Evolutionary conservation across 805 yeast genomes (phyloP).

Genomic region (Sugiyamaella floridensis): DNA sequence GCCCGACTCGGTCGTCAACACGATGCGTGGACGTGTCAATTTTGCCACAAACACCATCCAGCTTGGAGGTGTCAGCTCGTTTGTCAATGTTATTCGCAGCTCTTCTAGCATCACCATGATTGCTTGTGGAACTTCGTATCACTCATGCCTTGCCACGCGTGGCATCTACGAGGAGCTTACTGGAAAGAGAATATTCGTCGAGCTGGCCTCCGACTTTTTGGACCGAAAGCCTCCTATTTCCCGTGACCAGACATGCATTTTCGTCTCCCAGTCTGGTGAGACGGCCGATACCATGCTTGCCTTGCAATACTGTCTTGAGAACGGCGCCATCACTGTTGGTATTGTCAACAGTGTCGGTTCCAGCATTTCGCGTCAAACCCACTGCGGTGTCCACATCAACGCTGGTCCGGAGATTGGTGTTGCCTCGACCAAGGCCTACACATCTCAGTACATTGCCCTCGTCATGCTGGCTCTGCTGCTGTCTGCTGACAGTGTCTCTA

Average conservation of each 20-base stretch:
- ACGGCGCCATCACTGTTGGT: constrained; percentile 97
- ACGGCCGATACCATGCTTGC: constrained; percentile 97
- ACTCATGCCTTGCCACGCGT: constrained; percentile 95
- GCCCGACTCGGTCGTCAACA: constrained; percentile 95
- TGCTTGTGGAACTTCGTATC: constrained; percentile 99
- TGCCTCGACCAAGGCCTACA: constrained; percentile 97
- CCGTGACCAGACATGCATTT: constrained; percentile 95
- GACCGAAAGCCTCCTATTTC: constrained; percentile 96
- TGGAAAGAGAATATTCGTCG: constrained; percentile 88
- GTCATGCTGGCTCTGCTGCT: constrained; percentile 95
- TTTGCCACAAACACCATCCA: constrained; percentile 70
- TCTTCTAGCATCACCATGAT: constrained; percentile 95
- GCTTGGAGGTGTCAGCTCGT: constrained; percentile 83
- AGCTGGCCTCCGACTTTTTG: constrained; percentile 88
- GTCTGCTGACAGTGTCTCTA: constrained; percentile 83
- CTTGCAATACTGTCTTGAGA: constrained; percentile 87
- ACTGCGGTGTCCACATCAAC: constrained; percentile 98
- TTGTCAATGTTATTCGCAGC: constrained; percentile 82
- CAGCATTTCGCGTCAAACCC: constrained; percentile 90
- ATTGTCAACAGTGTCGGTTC: constrained; percentile 97
- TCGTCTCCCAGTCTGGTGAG: constrained; percentile 98
- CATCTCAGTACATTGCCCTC: constrained; percentile 94
- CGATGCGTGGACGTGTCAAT: constrained; percentile 99
- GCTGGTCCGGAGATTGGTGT: constrained; percentile 99
- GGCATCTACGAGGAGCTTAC: constrained; percentile 94